phyloP scores from a whole-genome alignment of 2,329 filamentous ascomycete species.

The Leptosphaerulina australis region DNA sequence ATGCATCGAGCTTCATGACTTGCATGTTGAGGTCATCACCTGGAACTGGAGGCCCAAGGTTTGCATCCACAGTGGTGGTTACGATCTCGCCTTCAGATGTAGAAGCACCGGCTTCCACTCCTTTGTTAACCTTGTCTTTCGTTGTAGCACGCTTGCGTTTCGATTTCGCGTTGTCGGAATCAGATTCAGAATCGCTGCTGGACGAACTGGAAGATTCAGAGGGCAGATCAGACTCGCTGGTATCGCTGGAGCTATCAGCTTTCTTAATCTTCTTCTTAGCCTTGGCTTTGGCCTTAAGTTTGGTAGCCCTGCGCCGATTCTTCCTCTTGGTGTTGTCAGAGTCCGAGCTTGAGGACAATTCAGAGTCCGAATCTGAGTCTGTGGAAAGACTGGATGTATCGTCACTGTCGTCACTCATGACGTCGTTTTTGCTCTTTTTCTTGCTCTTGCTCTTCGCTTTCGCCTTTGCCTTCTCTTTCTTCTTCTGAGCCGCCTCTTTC shows the following conservation, averaged over 20 bases:
- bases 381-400: slow-evolving; percentile 24
- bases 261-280: slow-evolving; percentile 36
- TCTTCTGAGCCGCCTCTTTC: slow-evolving; percentile 19
- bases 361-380: slow-evolving; percentile 19
- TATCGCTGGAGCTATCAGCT: slow-evolving; percentile 24
- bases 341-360: slow-evolving; percentile 24
- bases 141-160: slow-evolving; percentile 28
- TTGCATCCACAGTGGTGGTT: slow-evolving; percentile 3
- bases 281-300: slow-evolving; percentile 31
- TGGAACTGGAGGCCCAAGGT: slow-evolving; percentile 8
- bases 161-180: slow-evolving; percentile 8
- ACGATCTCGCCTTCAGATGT: neutral
- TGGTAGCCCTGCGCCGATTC: slow-evolving; percentile 23
- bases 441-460: slow-evolving; percentile 34
- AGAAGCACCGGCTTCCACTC: slow-evolving; percentile 18
- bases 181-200: slow-evolving; percentile 23
- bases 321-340: slow-evolving; percentile 15
- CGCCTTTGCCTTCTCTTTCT: slow-evolving; percentile 26
- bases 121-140: slow-evolving; percentile 22
- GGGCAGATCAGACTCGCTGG: slow-evolving; percentile 17
- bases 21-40: slow-evolving; percentile 24
- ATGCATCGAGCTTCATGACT: slow-evolving; percentile 20
- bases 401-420: slow-evolving; percentile 25
- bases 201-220: slow-evolving; percentile 19
- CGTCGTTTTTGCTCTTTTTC: slow-evolving; percentile 27